These are phyloP conservation scores for Sarcodon sp. DNA, from an alignment of 768 basidiomycete genomes.

Conservation along the genomic window DNA sequence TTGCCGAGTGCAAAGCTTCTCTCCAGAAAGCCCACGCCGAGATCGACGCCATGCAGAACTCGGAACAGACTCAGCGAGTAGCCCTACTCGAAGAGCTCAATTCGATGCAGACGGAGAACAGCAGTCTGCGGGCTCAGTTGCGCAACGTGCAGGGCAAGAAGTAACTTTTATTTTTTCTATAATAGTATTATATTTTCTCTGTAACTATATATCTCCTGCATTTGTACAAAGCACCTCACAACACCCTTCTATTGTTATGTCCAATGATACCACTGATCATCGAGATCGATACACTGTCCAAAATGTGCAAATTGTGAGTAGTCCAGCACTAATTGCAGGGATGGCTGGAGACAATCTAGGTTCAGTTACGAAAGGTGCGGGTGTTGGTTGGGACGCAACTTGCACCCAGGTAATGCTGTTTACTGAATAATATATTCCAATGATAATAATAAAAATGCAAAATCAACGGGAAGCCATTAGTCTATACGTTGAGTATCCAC, in stretches of 20 bases:
- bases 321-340: too few species aligned
- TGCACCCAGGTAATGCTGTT: too few species aligned
- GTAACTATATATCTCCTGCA: background rate
- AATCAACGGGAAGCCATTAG: constrained; percentile 35
- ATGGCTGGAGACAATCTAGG: too few species aligned
- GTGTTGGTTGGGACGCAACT: too few species aligned
- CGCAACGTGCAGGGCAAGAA: constrained; percentile 18
- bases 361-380: too few species aligned
- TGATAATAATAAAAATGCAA: too few species aligned
- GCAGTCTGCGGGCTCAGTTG: constrained; percentile 54
- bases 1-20: constrained; percentile 45
- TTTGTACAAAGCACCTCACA: background rate
- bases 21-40: constrained; percentile 58
- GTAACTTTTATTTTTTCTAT: background rate
- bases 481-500: constrained; percentile 68
- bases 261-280: too few species aligned
- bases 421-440: too few species aligned
- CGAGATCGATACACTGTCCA: too few species aligned
- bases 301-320: too few species aligned
- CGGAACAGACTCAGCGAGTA: constrained; percentile 73
- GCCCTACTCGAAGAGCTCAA: constrained; percentile 85
- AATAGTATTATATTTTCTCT: too few species aligned
- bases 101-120: constrained; percentile 70
- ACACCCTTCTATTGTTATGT: too few species aligned
- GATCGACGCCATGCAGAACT: constrained; percentile 48